Evolutionary conservation across 768 basidiomycete genomes (phyloP), one percentile per base, ranked within the genome.

Genomic region (Tylopilus plumbeoviolaceoides): DNA sequence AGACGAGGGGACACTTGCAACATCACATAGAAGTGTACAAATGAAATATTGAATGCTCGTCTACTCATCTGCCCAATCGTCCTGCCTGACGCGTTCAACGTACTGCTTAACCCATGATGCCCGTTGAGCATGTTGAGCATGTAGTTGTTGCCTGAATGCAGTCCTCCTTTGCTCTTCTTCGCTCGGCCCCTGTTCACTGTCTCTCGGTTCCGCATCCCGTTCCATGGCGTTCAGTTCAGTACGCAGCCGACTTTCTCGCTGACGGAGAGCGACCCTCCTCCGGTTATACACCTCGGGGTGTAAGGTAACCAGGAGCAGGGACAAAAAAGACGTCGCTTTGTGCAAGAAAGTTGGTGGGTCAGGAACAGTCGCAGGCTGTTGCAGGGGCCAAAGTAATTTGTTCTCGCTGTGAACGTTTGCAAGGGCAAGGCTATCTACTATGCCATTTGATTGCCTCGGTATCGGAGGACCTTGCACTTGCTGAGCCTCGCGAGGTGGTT

Each of bases 261-360:
- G 74, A 58, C 80, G 72, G 60, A 90, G 75, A 14, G 75, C 77
- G 20, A 64, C 70, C 45, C 87, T 73, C 60, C 88, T 74, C 54
- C 81, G 78, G 62, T 89, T 83, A 81, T 87, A 89, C 38, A 87
- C 73, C 36, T 86, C 87, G 5, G 88, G 88, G 63, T 89, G 83
- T 33, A 87, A 64, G 15, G 87, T 88, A 30, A 79, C 71, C 27
- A 83, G 33, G 39, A 89, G 69, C 31, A 90, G 68, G 28, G 73
- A 70, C 28, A 81, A 56, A 62, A 90, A 88, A 9, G 79, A 77
- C 41, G 67, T 65, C 21, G 70, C 51, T 60, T 81, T 85, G 61
- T 78, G 81, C 9, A 72, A 59, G 5, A 84, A 50, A 21, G 70
- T 66, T 10, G 84, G 85, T 47, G 78, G 76, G 18, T 65, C 64